These are phyloP conservation scores for Solanum hybrid DNA, from an alignment of 305 asterid species.

Conservation along the genomic window DNA sequence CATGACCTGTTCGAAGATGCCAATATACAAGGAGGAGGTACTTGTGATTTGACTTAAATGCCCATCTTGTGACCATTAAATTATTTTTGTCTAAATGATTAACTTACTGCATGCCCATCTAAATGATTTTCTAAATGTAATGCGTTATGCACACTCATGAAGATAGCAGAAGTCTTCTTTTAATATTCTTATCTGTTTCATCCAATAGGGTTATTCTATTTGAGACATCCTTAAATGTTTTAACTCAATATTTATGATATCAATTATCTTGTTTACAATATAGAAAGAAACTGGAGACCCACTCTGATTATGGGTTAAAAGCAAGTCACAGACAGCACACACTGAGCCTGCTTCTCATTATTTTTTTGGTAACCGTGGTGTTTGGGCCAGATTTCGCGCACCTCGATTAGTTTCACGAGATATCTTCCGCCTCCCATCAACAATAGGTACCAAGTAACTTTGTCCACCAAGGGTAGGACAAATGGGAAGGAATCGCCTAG, in stretches of 20 bases:
- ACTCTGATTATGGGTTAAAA: not conserved
- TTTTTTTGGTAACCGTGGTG: not conserved
- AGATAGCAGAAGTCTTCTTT: not conserved
- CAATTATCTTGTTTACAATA: not conserved
- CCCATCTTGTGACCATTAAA: not conserved
- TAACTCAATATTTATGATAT: not conserved
- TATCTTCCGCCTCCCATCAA: not conserved
- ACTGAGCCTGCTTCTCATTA: not conserved
- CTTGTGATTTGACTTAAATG: constrained; percentile 1
- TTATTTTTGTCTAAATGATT: not conserved
- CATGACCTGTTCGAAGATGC: constrained; percentile 64
- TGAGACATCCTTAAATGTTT: not conserved
- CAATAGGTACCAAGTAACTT: not conserved
- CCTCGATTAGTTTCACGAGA: not conserved
- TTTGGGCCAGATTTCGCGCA: not conserved
- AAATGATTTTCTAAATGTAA: not conserved
- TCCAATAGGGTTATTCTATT: not conserved
- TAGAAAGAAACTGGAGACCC: not conserved
- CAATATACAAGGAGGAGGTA: constrained; percentile 63
- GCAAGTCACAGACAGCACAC: not conserved
- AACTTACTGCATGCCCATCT: not conserved
- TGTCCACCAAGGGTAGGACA: not conserved
- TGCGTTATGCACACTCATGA: not conserved
- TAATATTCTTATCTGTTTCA: not conserved
- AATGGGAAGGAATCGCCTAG: not conserved